phyloP scores from a whole-genome alignment of 495 filamentous ascomycete genomes.

The Polyplosphaeria fusca region DNA sequence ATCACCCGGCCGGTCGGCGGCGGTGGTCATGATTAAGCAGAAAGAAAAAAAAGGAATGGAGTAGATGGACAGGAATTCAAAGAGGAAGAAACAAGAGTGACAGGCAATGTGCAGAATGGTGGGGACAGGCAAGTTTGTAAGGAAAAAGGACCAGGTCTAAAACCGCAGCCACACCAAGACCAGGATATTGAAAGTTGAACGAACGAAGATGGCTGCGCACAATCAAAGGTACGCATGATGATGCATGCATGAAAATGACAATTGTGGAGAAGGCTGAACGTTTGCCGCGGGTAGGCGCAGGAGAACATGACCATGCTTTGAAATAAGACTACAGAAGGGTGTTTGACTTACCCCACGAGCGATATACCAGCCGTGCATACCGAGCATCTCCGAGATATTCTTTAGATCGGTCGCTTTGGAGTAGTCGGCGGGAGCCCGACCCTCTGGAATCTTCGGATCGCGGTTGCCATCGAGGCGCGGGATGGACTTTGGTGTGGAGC shows the following conservation, averaged over 20 bases:
- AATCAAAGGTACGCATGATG: not conserved
- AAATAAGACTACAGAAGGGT: conserved; percentile 4
- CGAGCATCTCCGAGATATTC: conserved; percentile 36
- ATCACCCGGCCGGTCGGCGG: not conserved
- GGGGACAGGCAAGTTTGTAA: not conserved
- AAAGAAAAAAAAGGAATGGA: not conserved
- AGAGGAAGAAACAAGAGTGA: not conserved
- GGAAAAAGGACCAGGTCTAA: no score
- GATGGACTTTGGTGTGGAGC: conserved; percentile 24
- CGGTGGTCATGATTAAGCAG: not conserved
- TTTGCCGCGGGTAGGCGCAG: not conserved
- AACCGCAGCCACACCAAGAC: no score
- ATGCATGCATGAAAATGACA: not conserved
- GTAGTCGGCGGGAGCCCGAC: conserved; percentile 8
- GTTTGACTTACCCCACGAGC: conserved; percentile 38
- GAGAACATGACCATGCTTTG: not conserved
- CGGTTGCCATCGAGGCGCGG: conserved; percentile 39
- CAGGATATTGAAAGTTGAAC: no score
- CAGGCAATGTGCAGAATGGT: not conserved
- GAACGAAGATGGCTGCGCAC: not conserved
- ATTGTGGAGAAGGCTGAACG: not conserved
- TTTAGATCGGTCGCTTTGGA: conserved; percentile 17
- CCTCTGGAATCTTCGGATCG: conserved; percentile 11
- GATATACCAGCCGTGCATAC: conserved; percentile 34
- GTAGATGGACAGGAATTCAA: not conserved